Base-by-base conservation (phyloP, 2,329 filamentous ascomycete species). In the Cyphellophora europaea region DNA sequence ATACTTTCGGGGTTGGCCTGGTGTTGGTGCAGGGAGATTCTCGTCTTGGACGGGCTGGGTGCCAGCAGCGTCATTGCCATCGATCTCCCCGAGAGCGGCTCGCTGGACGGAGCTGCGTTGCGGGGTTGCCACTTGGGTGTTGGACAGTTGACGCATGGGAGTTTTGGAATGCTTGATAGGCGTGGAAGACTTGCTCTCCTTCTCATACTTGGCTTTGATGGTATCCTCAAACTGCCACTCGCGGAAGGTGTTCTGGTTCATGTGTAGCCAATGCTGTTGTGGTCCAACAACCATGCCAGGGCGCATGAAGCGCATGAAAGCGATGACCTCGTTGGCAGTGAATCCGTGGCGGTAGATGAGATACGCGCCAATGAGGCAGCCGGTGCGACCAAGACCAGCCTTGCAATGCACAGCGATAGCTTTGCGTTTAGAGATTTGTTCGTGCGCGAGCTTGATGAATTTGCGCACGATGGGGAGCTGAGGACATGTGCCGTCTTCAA, bases 281-380 rank as follows among this genome's bases (percentile, higher is more conserved):
- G 91, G 91, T 1, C 91, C 91, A 35, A 98, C 91, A 5, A 98
- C 91, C 91, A 98, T 98, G 35, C 91, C 91, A 0, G 91, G 91
- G 39, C 89, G 76, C 89, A 96, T 96, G 65, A 98, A 98, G 42
- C 89, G 80, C 89, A 98, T 96, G 61, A 88, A 98, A 3, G 88
- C 83, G 56, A 96, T 96, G 52, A 94, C 77, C 63, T 95, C 89
- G 54, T 96, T 94, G 46, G 91, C 91, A 5, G 89, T 96, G 61
- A 96, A 98, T 38, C 86, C 91, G 59, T 96, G 82, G 47, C 88
- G 78, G 67, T 98, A 98, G 55, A 98, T 96, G 42, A 98, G 72
- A 55, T 98, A 98, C 19, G 91, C 91, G 39, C 91, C 91, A 53
- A 98, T 98, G 45, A 98, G 67, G 58, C 91, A 98, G 11, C 91